phyloP scores from a whole-genome alignment of 1,284 basidiomycete genomes.

The Melampsora medusae region DNA sequence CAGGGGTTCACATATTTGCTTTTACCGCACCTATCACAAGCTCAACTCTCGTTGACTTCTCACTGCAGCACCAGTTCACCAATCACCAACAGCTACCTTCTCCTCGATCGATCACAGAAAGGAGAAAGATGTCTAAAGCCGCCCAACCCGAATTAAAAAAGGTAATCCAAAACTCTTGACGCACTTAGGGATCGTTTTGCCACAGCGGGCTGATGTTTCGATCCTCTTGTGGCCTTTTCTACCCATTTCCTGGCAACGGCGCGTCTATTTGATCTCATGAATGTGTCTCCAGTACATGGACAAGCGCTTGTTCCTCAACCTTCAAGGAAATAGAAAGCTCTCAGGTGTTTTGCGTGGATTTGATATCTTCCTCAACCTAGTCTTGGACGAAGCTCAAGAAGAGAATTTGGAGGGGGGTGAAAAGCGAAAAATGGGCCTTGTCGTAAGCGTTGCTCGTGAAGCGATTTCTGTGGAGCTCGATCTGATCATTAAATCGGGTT shows the following conservation, averaged over 20 bases:
- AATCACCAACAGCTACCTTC: no score
- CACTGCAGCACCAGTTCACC: no score
- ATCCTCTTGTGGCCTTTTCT: no score
- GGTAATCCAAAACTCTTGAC: slow-evolving; percentile 57
- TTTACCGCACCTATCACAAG: no score
- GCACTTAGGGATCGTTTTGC: no score
- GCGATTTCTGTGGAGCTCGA: not conserved
- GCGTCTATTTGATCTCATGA: no score
- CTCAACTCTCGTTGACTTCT: no score
- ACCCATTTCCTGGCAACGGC: no score
- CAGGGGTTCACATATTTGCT: no score
- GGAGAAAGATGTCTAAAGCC: slow-evolving; percentile 59
- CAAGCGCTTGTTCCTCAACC: slow-evolving; percentile 88
- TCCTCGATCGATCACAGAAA: no score
- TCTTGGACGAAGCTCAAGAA: slow-evolving; percentile 91
- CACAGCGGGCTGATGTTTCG: no score
- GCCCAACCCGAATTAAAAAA: slow-evolving; percentile 92
- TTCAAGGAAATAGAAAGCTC: slow-evolving; percentile 94
- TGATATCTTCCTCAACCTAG: slow-evolving; percentile 97
- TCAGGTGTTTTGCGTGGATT: slow-evolving; percentile 94
- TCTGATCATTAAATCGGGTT: not conserved
- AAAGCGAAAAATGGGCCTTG: slow-evolving; percentile 82
- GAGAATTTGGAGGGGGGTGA: slow-evolving; percentile 78
- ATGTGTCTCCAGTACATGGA: slow-evolving; percentile 82
- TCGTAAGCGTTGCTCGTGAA: slow-evolving; percentile 64